Conservation (phyloP, 768 basidiomycete genomes). For the Collybia sordida region DNA sequence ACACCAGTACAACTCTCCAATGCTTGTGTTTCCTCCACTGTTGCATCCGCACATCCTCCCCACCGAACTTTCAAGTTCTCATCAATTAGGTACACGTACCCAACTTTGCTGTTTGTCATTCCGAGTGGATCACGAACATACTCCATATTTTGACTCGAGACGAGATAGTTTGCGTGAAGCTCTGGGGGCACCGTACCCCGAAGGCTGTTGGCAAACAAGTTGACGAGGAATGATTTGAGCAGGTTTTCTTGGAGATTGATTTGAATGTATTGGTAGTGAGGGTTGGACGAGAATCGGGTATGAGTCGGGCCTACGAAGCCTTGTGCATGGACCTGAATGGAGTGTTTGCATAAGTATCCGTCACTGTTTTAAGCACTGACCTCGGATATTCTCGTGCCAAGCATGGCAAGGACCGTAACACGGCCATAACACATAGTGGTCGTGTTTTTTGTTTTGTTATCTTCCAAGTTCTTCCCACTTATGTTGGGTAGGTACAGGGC, state of each 20-base stretch:
- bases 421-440: constrained; percentile 74
- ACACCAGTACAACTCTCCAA: constrained; percentile 71
- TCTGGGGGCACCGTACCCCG: constrained; percentile 62
- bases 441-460: constrained; percentile 62
- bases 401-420: constrained; percentile 77
- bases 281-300: constrained; percentile 48
- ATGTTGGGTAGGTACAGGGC: constrained; percentile 91
- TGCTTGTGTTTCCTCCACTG: constrained; percentile 64
- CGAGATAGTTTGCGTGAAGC: constrained; percentile 70
- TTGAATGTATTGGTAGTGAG: constrained; percentile 72
- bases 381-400: constrained; percentile 88
- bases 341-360: neutral
- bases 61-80: constrained; percentile 83
- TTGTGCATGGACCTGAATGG: constrained; percentile 69
- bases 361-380: constrained; percentile 37
- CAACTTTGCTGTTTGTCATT: constrained; percentile 86
- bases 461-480: constrained; percentile 64
- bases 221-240: constrained; percentile 87
- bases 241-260: constrained; percentile 95
- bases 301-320: constrained; percentile 66
- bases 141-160: constrained; percentile 84
- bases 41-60: constrained; percentile 90
- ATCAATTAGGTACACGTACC: constrained; percentile 91
- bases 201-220: constrained; percentile 77
- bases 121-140: constrained; percentile 83